Evolutionary conservation across 2,329 filamentous ascomycete species (phyloP).

Genomic region (Penicillium fuscoglaucum): DNA sequence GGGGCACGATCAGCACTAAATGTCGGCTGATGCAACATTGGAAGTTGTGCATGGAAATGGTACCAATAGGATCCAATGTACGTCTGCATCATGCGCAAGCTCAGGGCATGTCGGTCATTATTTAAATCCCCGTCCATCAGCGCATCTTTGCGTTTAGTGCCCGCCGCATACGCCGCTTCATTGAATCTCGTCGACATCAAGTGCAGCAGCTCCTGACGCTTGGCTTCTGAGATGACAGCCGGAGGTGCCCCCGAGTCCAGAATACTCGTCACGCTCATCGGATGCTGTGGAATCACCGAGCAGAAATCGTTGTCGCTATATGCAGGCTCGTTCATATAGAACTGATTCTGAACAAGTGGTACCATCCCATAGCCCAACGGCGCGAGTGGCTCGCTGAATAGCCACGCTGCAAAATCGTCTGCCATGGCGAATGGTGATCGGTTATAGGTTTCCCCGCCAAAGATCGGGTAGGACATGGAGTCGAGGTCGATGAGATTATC

Average conservation of each 20-base stretch:
- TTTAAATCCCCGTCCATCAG: slow-evolving; percentile 77
- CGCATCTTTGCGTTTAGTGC: slow-evolving; percentile 71
- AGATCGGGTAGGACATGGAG: slow-evolving; percentile 68
- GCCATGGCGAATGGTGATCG: slow-evolving; percentile 86
- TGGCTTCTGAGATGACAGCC: slow-evolving; percentile 79
- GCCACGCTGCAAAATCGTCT: slow-evolving; percentile 81
- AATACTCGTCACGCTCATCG: slow-evolving; percentile 86
- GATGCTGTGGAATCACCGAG: slow-evolving; percentile 62
- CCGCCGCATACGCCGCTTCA: slow-evolving; percentile 72
- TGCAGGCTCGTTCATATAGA: slow-evolving; percentile 52
- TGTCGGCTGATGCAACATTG: slow-evolving; percentile 90
- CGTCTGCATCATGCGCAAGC: slow-evolving; percentile 90
- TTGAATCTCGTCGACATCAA: slow-evolving; percentile 80
- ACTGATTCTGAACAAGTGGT: slow-evolving; percentile 49
- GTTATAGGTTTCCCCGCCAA: slow-evolving; percentile 78
- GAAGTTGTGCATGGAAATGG: slow-evolving; percentile 90
- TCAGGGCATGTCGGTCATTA: slow-evolving; percentile 63
- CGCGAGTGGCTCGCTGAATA: slow-evolving; percentile 70
- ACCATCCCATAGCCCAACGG: slow-evolving; percentile 53
- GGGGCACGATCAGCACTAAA: slow-evolving; percentile 87
- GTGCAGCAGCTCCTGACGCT: slow-evolving; percentile 78
- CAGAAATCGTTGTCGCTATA: slow-evolving; percentile 51
- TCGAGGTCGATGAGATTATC: slow-evolving; percentile 34
- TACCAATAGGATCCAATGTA: slow-evolving; percentile 94
- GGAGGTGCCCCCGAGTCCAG: slow-evolving; percentile 79